A percentile compares a stretch with the other conserved stretches of the same genome.
Evolutionary conservation across 2,329 filamentous ascomycete genomes (phyloP).

Genomic region (Ophiostoma sp.): DNA sequence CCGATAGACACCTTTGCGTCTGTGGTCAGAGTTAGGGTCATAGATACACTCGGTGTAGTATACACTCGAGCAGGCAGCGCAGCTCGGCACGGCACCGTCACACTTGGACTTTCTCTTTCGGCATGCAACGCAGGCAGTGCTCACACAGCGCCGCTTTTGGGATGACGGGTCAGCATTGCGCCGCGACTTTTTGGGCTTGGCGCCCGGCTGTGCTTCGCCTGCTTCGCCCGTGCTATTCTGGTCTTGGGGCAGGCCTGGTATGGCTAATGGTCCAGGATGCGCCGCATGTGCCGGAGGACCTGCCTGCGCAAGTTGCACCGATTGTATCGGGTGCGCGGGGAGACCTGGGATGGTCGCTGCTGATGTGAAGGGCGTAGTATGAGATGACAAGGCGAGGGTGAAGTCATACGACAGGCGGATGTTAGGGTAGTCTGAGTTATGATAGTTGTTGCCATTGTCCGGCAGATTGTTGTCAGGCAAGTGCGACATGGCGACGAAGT

Average conservation of each 20-base stretch:
- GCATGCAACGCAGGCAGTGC: conserved; percentile 78
- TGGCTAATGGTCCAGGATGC: not conserved
- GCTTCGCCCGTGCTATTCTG: not conserved
- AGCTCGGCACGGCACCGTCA: conserved; percentile 84
- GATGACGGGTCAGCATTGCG: conserved; percentile 44
- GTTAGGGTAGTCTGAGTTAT: not conserved
- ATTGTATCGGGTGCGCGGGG: not conserved
- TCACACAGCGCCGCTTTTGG: conserved; percentile 71
- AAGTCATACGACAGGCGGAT: not conserved
- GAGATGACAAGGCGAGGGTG: not conserved
- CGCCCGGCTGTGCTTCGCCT: conserved; percentile 15
- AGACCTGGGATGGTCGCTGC: not conserved
- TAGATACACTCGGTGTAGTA: conserved; percentile 89
- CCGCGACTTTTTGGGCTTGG: conserved; percentile 46
- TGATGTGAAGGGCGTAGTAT: not conserved
- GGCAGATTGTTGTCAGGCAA: conserved; percentile 5
- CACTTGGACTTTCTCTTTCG: conserved; percentile 79
- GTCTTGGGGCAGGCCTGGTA: not conserved
- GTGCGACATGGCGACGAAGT: conserved; percentile 14
- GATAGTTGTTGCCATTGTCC: not conserved
- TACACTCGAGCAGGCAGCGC: conserved; percentile 91
- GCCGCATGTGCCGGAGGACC: not conserved
- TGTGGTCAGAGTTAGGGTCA: conserved; percentile 92
- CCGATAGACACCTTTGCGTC: conserved; percentile 93
- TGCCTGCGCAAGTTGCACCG: not conserved